Evolutionary conservation across 805 yeast species (phyloP).

Genomic region (Metschnikowia continentalis): DNA sequence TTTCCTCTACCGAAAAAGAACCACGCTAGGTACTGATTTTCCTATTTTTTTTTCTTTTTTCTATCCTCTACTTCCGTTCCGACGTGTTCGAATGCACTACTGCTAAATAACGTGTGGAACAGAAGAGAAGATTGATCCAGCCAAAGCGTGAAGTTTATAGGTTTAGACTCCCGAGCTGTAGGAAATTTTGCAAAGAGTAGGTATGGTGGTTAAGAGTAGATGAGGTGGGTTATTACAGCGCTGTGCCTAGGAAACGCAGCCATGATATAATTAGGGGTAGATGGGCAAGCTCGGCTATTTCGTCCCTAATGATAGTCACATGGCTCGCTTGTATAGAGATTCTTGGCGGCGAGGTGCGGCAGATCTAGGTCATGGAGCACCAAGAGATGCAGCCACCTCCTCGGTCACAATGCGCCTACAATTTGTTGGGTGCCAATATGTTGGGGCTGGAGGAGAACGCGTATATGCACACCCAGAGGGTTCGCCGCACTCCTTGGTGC

Average conservation of each 20-base stretch:
- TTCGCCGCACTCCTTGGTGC: neutral
- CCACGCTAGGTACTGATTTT: neutral
- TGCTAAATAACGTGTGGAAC: neutral
- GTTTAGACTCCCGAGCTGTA: neutral
- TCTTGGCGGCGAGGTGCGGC: neutral
- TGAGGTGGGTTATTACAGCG: neutral
- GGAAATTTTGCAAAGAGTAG: neutral
- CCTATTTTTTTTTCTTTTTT: neutral
- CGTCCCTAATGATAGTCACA: neutral
- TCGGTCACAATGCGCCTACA: neutral
- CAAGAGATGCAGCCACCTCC: neutral
- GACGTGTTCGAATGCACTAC: neutral
- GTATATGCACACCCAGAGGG: neutral
- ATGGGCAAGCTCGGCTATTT: neutral
- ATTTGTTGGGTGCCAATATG: slow-evolving; percentile 4
- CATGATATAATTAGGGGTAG: neutral
- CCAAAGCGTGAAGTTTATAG: neutral
- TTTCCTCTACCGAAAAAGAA: neutral
- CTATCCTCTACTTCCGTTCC: neutral
- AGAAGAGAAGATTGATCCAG: neutral
- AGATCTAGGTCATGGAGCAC: neutral
- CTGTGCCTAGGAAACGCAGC: neutral
- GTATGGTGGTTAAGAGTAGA: no score
- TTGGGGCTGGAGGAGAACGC: neutral
- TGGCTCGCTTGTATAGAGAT: neutral